phyloP scores from a whole-genome alignment of 1,284 basidiomycete genomes.

The Apiotrichum akiyoshidainum region DNA sequence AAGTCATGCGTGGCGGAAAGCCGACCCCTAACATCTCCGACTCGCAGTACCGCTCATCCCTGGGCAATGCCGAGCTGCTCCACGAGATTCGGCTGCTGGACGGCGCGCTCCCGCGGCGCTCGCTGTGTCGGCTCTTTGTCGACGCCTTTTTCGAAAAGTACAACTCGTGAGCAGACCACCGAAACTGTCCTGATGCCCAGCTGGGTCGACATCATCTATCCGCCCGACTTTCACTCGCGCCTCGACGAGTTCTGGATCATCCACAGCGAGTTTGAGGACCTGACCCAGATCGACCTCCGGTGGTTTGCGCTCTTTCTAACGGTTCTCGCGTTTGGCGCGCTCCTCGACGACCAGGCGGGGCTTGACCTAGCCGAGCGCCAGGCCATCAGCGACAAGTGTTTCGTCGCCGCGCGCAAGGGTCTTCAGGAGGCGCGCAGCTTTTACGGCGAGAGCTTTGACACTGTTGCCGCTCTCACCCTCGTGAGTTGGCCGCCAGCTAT shows the following conservation, averaged over 20 bases:
- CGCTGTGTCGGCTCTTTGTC: constrained; percentile 28
- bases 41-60: constrained; percentile 17
- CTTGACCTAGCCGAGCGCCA: constrained; percentile 20
- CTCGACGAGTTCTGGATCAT: constrained; percentile 29
- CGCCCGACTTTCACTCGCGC: constrained; percentile 29
- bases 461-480: constrained; percentile 27
- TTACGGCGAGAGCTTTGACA: constrained; percentile 34
- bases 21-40: constrained; percentile 16
- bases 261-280: constrained; percentile 26
- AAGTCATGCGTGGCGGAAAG: constrained; percentile 8
- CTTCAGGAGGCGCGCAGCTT: constrained; percentile 31
- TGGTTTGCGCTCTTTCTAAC: constrained; percentile 35
- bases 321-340: constrained; percentile 33
- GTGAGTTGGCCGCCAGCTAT: constrained; percentile 15
- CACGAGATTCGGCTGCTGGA: constrained; percentile 27
- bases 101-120: constrained; percentile 23
- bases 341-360: constrained; percentile 23
- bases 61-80: constrained; percentile 17
- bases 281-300: constrained; percentile 31
- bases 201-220: constrained; percentile 33
- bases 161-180: constrained; percentile 25
- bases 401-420: constrained; percentile 26
- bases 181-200: constrained; percentile 3
- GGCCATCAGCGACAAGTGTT: constrained; percentile 25
- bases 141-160: constrained; percentile 26